Evolutionary conservation across 2,329 filamentous ascomycete genomes (phyloP), one percentile per base, ranked within the genome.

Genomic region (Zymoseptoria tritici): DNA sequence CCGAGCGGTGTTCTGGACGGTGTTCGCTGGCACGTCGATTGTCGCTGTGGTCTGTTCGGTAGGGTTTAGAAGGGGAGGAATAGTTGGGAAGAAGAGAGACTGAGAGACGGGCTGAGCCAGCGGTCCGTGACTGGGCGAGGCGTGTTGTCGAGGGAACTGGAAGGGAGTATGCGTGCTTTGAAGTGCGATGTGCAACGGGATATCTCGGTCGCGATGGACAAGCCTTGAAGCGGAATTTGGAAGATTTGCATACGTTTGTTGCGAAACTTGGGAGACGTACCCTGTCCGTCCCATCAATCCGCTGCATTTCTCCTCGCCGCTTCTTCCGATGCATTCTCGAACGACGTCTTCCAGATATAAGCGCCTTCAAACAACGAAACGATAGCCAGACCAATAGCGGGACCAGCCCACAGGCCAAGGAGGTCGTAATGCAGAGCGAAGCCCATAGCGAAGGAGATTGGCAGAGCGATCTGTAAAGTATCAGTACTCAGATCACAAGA

Each of bases 351-450:
- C 20, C 72, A 79, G 57, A 87, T 80, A 63, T 85, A 87, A 3
- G 80, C 67, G 0, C 76, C 78, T 67, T 87, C 85, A 54, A 84
- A 80, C 4, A 74, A 67, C 1, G 80, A 76, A 1, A 87, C 84
- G 51, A 88, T 74, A 4, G 80, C 75, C 13, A 96, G 77, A 1
- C 89, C 92, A 64, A 95, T 73, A 0, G 77, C 77, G 0, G 78
- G 78, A 4, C 78, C 78, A 11, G 81, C 78, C 93, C 93, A 97
- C 19, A 97, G 78, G 0, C 93, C 93, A 58, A 84, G 80, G 46
- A 97, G 77, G 53, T 85, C 84, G 91, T 89, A 95, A 20, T 80
- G 80, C 3, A 92, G 76, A 0, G 85, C 87, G 72, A 97, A 96
- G 0, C 86, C 88, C 0, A 88, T 84, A 4, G 83, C 84, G 65